These are phyloP conservation scores for Termitomyces sp. DNA, from an alignment of 768 basidiomycete genomes.

Conservation along the genomic window DNA sequence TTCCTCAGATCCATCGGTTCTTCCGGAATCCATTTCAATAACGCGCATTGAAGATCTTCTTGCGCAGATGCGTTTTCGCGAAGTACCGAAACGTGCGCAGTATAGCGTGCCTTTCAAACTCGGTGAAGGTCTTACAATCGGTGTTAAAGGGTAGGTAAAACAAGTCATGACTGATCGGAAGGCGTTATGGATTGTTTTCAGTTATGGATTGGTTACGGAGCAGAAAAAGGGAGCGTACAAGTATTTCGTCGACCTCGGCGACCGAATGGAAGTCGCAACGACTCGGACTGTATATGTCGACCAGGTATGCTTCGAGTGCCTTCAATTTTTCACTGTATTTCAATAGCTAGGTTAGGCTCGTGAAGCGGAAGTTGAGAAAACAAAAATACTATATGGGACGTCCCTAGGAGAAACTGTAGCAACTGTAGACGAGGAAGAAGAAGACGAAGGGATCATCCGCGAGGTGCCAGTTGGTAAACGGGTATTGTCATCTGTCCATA, in stretches of 20 bases:
- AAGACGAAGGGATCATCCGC: conserved; percentile 27
- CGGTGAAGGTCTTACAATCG: conserved; percentile 68
- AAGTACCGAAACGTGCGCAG: conserved; percentile 76
- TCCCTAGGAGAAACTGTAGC: conserved; percentile 29
- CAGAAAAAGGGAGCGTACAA: conserved; percentile 81
- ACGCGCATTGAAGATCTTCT: conserved; percentile 75
- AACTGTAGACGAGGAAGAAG: conserved; percentile 33
- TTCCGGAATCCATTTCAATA: conserved; percentile 71
- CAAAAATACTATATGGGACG: conserved; percentile 42
- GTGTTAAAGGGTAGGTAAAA: conserved; percentile 65
- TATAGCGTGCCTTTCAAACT: conserved; percentile 82
- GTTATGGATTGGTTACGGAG: conserved; percentile 85
- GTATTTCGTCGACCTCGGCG: conserved; percentile 78
- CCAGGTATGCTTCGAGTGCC: conserved; percentile 44
- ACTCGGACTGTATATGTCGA: conserved; percentile 73
- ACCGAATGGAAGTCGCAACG: conserved; percentile 70
- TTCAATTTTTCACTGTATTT: background rate
- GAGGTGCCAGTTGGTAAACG: conserved; percentile 47
- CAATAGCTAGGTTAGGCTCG: conserved; percentile 25
- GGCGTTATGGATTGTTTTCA: conserved; percentile 22
- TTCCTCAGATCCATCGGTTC: conserved; percentile 33
- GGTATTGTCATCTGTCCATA: conserved; percentile 28
- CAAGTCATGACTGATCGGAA: background rate
- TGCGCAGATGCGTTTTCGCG: conserved; percentile 75
- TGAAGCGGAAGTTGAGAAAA: conserved; percentile 41